Percentiles rank a stretch among this genome's conserved stretches.
Conservation (phyloP, 129 eudicot species). For the Lonicera japonica region DNA sequence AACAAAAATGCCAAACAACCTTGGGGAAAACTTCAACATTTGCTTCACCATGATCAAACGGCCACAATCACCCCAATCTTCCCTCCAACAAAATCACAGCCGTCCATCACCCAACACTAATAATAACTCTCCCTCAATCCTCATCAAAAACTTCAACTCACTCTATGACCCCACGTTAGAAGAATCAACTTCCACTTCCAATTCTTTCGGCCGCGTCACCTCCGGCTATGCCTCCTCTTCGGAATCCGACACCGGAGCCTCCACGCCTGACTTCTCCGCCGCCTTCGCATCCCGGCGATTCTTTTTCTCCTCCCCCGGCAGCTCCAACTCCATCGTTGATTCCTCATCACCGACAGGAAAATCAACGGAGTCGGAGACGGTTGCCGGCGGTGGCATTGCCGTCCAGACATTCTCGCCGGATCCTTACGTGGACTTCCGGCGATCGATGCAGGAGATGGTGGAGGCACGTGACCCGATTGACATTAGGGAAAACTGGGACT, state of each 20-base stretch:
- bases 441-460: slow-evolving; percentile 99
- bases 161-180: slow-evolving; percentile 42
- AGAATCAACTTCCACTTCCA: slow-evolving; percentile 8
- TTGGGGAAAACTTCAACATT: slow-evolving; percentile 53
- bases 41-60: slow-evolving; percentile 64
- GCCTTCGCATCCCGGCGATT: slow-evolving; percentile 68
- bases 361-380: slow-evolving; percentile 15
- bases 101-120: slow-evolving; percentile 19
- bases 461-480: slow-evolving; percentile 70
- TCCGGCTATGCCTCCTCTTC: slow-evolving; percentile 15
- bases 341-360: slow-evolving; percentile 34
- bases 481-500: slow-evolving; percentile 63
- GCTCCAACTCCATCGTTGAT: slow-evolving; percentile 80
- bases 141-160: slow-evolving; percentile 72
- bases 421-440: slow-evolving; percentile 76
- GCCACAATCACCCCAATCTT: slow-evolving; percentile 28
- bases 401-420: slow-evolving; percentile 79
- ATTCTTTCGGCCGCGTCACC: slow-evolving; percentile 19
- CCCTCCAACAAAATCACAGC: slow-evolving; percentile 17
- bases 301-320: slow-evolving; percentile 94
- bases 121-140: slow-evolving; percentile 23
- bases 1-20: slow-evolving; percentile 45
- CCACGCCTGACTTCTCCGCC: slow-evolving; percentile 61
- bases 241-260: slow-evolving; percentile 11
- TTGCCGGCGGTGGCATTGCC: slow-evolving; percentile 37